Percentiles rank a stretch among this genome's conserved stretches.
These are phyloP conservation scores for Dothiorella sarmentorum DNA, from an alignment of 2,329 filamentous ascomycete species.

Conservation along the genomic window DNA sequence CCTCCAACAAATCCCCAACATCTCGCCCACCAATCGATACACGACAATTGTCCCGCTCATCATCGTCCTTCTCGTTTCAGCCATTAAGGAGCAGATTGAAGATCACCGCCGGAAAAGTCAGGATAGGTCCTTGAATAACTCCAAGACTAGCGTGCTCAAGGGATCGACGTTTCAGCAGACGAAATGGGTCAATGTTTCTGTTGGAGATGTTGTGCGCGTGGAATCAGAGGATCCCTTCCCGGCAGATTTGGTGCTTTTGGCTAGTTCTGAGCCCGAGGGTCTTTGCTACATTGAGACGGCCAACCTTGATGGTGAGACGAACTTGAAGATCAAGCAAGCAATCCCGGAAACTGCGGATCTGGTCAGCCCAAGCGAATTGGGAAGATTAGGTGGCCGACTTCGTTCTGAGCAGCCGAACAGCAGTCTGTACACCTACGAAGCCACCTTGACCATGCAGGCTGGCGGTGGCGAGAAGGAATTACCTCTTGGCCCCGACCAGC, in stretches of 20 bases:
- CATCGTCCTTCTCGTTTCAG: conserved; percentile 89
- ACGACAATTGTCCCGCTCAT: conserved; percentile 94
- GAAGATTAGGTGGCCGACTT: conserved; percentile 78
- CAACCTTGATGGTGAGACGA: conserved; percentile 96
- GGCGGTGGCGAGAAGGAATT: conserved; percentile 93
- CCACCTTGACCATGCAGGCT: conserved; percentile 84
- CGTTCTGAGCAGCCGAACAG: conserved; percentile 97
- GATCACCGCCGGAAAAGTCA: conserved; percentile 87
- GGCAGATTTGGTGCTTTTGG: conserved; percentile 85
- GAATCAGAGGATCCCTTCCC: conserved; percentile 95
- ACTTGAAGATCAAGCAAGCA: conserved; percentile 97
- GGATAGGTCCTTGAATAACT: conserved; percentile 83
- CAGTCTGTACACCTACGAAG: conserved; percentile 97
- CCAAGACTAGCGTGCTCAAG: conserved; percentile 76
- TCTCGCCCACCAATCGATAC: conserved; percentile 92
- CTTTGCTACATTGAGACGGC: conserved; percentile 98
- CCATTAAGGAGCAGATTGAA: conserved; percentile 89
- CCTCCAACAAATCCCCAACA: conserved; percentile 89
- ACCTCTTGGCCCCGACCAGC: conserved; percentile 83
- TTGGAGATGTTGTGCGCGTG: conserved; percentile 89
- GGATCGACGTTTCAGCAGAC: conserved; percentile 82
- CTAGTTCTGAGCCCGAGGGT: conserved; percentile 94
- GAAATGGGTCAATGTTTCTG: conserved; percentile 89
- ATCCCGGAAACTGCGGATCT: conserved; percentile 86
- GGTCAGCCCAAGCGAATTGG: conserved; percentile 82